Evolutionary conservation across 2,329 filamentous ascomycete species (phyloP).

Genomic region (Neopestalotiopsis clavispora): DNA sequence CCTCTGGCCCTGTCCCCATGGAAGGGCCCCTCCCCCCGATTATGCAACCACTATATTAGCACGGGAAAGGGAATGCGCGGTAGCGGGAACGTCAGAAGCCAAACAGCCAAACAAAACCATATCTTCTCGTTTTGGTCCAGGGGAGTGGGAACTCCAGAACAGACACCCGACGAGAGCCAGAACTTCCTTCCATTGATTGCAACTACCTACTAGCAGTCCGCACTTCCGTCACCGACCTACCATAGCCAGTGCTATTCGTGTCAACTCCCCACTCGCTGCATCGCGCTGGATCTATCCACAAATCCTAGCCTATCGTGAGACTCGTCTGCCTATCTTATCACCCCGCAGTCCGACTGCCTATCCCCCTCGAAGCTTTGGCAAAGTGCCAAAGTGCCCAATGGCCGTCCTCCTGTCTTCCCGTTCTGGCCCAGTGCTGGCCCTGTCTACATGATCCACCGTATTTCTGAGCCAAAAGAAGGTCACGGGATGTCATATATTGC

Average conservation of each 20-base stretch:
- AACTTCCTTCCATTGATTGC: no score
- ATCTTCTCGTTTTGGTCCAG: no score
- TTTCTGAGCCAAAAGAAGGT: background rate
- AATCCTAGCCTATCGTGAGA: background rate
- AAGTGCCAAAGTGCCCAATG: background rate
- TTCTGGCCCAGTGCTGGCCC: background rate
- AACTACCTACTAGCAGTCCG: no score
- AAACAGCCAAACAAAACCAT: background rate
- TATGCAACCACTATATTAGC: conserved; percentile 1
- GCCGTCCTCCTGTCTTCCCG: conserved; percentile 2
- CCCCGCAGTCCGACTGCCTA: conserved; percentile 15
- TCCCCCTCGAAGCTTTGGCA: background rate
- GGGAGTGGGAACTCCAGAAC: no score
- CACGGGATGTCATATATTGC: background rate
- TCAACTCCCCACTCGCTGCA: conserved; percentile 1
- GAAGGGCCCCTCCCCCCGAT: background rate
- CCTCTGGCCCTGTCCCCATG: background rate
- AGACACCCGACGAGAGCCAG: no score
- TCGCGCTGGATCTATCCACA: background rate
- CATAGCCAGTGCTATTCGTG: background rate
- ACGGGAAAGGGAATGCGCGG: background rate
- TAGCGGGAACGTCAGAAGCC: background rate
- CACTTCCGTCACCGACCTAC: no score
- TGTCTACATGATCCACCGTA: conserved; percentile 3
- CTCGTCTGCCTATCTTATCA: conserved; percentile 15